Conservation (phyloP, 257 asterid species). For the Nicotiana paniculata region DNA sequence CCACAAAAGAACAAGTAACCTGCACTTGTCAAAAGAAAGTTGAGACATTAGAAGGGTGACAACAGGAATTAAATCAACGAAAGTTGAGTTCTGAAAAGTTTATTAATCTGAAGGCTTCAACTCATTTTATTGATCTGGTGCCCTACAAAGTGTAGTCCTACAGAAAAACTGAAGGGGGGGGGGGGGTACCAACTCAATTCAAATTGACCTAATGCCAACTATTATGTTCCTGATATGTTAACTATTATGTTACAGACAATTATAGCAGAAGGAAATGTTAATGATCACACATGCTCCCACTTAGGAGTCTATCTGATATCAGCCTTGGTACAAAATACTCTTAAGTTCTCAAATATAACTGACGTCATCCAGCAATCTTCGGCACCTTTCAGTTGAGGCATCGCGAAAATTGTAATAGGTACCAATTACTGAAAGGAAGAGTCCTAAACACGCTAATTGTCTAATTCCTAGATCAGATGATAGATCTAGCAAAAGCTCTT, state of each 20-base stretch:
- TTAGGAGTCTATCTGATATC: background rate
- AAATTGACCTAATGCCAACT: background rate
- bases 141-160: background rate
- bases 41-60: background rate
- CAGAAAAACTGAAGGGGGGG: background rate
- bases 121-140: background rate
- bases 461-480: background rate
- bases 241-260: background rate
- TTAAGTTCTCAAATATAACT: background rate
- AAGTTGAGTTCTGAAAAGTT: background rate
- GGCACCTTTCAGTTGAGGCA: background rate
- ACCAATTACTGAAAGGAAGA: background rate
- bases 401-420: background rate
- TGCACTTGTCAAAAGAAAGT: background rate
- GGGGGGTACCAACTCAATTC: background rate
- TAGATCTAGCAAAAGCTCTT: background rate
- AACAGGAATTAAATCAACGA: background rate
- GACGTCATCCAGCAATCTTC: background rate
- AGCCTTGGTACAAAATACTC: background rate
- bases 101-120: background rate
- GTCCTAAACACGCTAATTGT: background rate
- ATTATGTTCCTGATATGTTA: background rate
- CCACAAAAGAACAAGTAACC: background rate
- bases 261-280: background rate
- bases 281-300: background rate